These are phyloP conservation scores for Pseudocercospora cruenta DNA, from an alignment of 2,329 filamentous ascomycete species.

Conservation along the genomic window DNA sequence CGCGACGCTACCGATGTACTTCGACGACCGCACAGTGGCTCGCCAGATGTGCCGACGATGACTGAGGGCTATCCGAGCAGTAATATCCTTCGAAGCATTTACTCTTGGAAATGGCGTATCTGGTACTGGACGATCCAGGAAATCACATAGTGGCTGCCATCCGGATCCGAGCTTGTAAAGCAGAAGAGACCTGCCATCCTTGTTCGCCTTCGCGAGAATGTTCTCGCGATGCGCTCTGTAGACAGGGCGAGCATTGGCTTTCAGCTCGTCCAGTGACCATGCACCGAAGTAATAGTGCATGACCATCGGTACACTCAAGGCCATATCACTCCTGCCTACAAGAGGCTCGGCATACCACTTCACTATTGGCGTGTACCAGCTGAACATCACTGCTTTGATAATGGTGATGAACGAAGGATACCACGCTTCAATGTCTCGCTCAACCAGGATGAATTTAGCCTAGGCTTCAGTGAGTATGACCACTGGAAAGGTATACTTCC, in stretches of 20 bases:
- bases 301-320: slow-evolving; percentile 17
- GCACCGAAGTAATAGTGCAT: slow-evolving; percentile 19
- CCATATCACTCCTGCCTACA: background rate
- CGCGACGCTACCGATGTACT: background rate
- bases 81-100: slow-evolving; percentile 10
- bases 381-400: slow-evolving; percentile 14
- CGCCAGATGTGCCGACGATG: background rate
- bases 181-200: slow-evolving; percentile 32
- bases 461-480: background rate
- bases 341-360: slow-evolving; percentile 8
- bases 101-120: slow-evolving; percentile 30
- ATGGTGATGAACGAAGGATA: slow-evolving; percentile 24
- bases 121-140: slow-evolving; percentile 33
- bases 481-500: background rate
- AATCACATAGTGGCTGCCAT: slow-evolving; percentile 39
- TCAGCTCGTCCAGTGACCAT: slow-evolving; percentile 9
- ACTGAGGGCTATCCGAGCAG: background rate
- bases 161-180: slow-evolving; percentile 32
- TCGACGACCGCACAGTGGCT: background rate
- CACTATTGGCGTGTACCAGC: slow-evolving; percentile 5
- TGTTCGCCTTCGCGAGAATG: slow-evolving; percentile 15
- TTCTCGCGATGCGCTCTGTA: slow-evolving; percentile 24
- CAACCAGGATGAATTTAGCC: slow-evolving; percentile 31
- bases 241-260: slow-evolving; percentile 20
- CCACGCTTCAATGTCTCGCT: slow-evolving; percentile 29